Conservation (phyloP, 352 stramenopile species). For the Pelagophyceae sp. region DNA sequence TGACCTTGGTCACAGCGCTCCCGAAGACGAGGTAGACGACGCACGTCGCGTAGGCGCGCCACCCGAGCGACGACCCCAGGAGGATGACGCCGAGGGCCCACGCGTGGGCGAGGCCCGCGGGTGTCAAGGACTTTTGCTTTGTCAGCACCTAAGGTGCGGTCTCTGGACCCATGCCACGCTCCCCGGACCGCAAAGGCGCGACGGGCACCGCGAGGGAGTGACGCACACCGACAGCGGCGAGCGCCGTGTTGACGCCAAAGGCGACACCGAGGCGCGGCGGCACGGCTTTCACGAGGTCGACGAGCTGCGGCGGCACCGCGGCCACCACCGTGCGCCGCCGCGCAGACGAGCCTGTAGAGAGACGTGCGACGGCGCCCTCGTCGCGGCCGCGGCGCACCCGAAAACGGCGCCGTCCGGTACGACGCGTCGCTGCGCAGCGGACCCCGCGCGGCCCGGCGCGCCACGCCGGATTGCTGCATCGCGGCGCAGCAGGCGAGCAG, state of each 20-base stretch:
- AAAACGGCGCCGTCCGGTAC: no score
- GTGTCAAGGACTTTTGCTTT: constrained; percentile 47
- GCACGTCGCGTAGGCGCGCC: constrained; percentile 53
- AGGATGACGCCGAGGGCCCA: constrained; percentile 47
- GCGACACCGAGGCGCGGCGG: neutral
- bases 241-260: neutral
- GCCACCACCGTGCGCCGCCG: neutral
- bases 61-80: constrained; percentile 53
- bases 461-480: no score
- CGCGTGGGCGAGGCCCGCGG: constrained; percentile 46
- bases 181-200: no score
- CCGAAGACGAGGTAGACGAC: constrained; percentile 57
- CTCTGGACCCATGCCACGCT: no score
- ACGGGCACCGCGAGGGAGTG: no score
- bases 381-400: no score
- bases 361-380: no score
- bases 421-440: no score
- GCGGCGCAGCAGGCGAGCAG: no score
- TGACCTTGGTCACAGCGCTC: constrained; percentile 59
- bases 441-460: no score
- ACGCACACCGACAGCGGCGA: neutral
- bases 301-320: neutral
- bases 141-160: neutral
- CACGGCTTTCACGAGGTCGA: no score
- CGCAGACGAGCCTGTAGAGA: no score